A percentile compares a stretch with the other conserved stretches of the same genome.
Evolutionary conservation across 768 basidiomycete species (phyloP).

Genomic region (Cantharellus anzutake): DNA sequence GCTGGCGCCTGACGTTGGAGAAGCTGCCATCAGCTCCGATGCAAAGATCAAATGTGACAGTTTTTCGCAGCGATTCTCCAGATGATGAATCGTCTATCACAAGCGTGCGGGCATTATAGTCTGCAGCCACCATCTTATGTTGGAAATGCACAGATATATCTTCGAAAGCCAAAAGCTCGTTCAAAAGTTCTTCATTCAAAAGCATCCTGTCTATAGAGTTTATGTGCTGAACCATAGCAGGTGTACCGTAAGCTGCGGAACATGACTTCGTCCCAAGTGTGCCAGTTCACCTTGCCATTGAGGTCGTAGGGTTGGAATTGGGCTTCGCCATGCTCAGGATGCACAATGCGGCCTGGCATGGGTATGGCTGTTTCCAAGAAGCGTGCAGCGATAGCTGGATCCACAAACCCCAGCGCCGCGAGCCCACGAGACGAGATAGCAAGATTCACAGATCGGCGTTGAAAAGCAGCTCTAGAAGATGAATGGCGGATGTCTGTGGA

Average conservation of each 20-base stretch:
- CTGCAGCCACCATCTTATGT: constrained; percentile 56
- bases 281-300: constrained; percentile 48
- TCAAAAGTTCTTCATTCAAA: constrained; percentile 70
- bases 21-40: constrained; percentile 91
- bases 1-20: constrained; percentile 74
- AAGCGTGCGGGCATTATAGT: constrained; percentile 50
- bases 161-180: constrained; percentile 42
- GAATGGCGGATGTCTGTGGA: constrained; percentile 51
- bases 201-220: constrained; percentile 82
- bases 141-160: constrained; percentile 59
- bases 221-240: constrained; percentile 41
- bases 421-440: constrained; percentile 90
- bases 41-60: constrained; percentile 52
- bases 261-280: background rate
- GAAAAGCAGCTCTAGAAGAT: constrained; percentile 40
- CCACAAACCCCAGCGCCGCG: constrained; percentile 66
- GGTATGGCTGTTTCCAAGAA: constrained; percentile 72
- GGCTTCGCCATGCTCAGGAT: constrained; percentile 46
- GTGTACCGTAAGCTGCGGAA: background rate
- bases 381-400: constrained; percentile 43
- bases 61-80: constrained; percentile 23
- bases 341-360: constrained; percentile 93
- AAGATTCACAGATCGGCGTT: constrained; percentile 86
- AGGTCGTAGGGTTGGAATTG: constrained; percentile 80
- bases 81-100: constrained; percentile 25